Conservation (phyloP, 1,139 yeast species). For the Suhomyces terraborum region DNA sequence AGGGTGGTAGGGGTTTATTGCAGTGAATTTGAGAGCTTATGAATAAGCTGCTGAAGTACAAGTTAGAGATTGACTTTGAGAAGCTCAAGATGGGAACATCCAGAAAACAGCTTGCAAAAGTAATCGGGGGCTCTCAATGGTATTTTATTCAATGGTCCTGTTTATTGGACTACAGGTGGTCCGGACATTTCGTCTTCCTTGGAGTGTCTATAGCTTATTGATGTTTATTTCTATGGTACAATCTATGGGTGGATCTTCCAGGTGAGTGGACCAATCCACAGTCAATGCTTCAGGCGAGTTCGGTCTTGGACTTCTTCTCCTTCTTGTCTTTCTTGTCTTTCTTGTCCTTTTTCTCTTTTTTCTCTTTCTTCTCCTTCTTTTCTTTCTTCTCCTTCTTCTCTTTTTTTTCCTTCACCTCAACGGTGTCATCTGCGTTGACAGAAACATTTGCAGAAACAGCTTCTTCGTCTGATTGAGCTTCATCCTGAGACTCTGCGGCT, state of each 20-base stretch:
- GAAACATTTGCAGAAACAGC: constrained; percentile 10
- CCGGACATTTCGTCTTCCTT: no score
- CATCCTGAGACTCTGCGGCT: constrained; percentile 35
- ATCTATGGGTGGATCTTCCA: constrained; percentile 1
- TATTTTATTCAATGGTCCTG: no score
- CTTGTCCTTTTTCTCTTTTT: constrained; percentile 22
- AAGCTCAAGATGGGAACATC: no score
- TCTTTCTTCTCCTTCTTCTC: constrained; percentile 23
- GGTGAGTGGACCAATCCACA: not conserved
- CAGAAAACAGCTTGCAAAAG: no score
- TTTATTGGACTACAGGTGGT: no score
- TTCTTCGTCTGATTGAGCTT: constrained; percentile 16
- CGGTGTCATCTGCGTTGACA: constrained; percentile 18
- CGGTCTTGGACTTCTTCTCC: constrained; percentile 6
- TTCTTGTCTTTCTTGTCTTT: constrained; percentile 13
- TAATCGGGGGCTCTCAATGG: no score
- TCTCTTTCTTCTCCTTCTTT: constrained; percentile 40
- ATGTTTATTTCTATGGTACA: constrained; percentile 8
- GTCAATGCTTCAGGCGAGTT: constrained; percentile 5
- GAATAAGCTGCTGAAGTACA: no score
- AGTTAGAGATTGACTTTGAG: no score
- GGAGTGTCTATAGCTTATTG: no score
- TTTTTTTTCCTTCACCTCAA: constrained; percentile 25
- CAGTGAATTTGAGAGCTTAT: no score
- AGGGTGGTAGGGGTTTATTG: no score